These are phyloP conservation scores for Botrytis squamosa DNA, from an alignment of 2,329 filamentous ascomycete species.

Conservation along the genomic window DNA sequence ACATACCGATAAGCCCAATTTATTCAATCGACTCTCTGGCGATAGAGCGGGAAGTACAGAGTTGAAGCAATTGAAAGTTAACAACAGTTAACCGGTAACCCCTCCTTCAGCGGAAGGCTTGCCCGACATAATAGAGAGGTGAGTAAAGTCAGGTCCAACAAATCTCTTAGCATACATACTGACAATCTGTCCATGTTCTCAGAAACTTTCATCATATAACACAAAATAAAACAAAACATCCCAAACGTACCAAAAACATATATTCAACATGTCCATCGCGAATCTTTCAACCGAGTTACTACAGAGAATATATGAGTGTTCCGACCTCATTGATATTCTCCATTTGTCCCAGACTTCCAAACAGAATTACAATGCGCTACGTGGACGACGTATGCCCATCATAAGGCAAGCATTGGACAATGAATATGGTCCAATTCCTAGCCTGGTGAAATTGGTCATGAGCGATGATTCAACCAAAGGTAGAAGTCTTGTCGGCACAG, in stretches of 20 bases:
- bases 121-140: not conserved
- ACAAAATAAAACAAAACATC: not conserved
- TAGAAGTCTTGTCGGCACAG: conserved; percentile 35
- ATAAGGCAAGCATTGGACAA: conserved; percentile 33
- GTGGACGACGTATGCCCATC: conserved; percentile 33
- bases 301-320: conserved; percentile 37
- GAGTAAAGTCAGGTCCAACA: not conserved
- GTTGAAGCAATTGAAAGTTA: not conserved
- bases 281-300: conserved; percentile 38
- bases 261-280: conserved; percentile 33
- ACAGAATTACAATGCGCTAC: conserved; percentile 32
- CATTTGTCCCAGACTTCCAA: conserved; percentile 36
- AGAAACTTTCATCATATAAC: conserved; percentile 9
- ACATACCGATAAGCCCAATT: conserved; percentile 25
- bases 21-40: conserved; percentile 22
- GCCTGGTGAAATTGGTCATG: conserved; percentile 35
- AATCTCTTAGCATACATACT: conserved; percentile 18
- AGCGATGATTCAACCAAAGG: conserved; percentile 33
- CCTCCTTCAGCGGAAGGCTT: not conserved
- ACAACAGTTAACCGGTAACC: not conserved
- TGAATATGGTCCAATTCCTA: conserved; percentile 35
- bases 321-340: conserved; percentile 35
- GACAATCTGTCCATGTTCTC: conserved; percentile 19
- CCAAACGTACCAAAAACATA: not conserved
- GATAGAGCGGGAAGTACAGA: not conserved